Evolutionary conservation across 208 protist genomes (phyloP).

Genomic region (Trypanosoma mega): DNA sequence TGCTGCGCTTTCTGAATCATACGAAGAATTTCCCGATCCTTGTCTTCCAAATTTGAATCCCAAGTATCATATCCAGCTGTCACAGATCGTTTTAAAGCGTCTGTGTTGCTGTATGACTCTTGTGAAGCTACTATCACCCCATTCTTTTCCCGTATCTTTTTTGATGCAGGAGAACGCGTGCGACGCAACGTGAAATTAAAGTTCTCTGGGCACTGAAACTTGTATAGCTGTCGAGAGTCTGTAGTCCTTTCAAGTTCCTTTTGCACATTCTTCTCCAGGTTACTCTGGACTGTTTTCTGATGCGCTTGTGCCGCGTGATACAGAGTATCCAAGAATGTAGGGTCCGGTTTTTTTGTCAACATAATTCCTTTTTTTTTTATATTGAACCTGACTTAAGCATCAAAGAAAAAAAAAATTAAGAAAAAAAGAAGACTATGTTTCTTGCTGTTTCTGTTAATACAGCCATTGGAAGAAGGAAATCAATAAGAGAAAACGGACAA

Average conservation of each 20-base stretch:
- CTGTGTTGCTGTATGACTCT: background rate
- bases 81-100: background rate
- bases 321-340: conserved; percentile 22
- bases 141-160: conserved; percentile 15
- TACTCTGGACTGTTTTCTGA: conserved; percentile 38
- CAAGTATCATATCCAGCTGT: conserved; percentile 6
- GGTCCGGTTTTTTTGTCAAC: conserved; percentile 18
- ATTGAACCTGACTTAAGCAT: conserved; percentile 7
- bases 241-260: conserved; percentile 47
- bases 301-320: conserved; percentile 13
- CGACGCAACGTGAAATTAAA: conserved; percentile 42
- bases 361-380: conserved; percentile 21
- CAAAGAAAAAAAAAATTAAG: conserved; percentile 15
- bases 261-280: conserved; percentile 79
- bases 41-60: conserved; percentile 46
- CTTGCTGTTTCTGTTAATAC: too few species aligned
- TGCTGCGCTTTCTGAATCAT: conserved; percentile 84
- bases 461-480: too few species aligned
- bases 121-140: background rate
- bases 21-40: conserved; percentile 75
- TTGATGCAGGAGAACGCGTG: conserved; percentile 5
- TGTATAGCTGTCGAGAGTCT: conserved; percentile 70
- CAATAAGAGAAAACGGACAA: too few species aligned
- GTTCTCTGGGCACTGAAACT: conserved; percentile 71
- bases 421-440: conserved; percentile 2